Evolutionary conservation across 116 monocot species (phyloP).

Genomic region (Trichopus zeylanicus): DNA sequence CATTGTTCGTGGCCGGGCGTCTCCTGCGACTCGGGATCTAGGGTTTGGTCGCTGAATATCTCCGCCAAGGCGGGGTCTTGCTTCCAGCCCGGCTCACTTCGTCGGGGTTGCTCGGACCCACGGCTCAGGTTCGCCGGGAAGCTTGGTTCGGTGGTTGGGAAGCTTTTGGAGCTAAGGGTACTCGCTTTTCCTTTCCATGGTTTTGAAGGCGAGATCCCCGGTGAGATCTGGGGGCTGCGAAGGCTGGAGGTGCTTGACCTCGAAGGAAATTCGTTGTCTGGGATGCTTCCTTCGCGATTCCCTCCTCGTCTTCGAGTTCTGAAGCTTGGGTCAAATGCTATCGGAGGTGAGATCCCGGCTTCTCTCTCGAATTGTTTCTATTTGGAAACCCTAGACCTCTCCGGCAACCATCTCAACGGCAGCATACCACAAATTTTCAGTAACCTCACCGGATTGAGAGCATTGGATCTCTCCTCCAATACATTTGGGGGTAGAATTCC

Average conservation of each 20-base stretch:
- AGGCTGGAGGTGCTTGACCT: slow-evolving; percentile 46
- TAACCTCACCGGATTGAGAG: slow-evolving; percentile 18
- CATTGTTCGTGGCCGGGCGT: slow-evolving; percentile 50
- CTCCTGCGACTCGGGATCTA: slow-evolving; percentile 31
- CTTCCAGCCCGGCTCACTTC: neutral
- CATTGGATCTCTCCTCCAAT: slow-evolving; percentile 39
- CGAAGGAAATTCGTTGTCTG: slow-evolving; percentile 33
- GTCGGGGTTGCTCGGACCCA: slow-evolving; percentile 13
- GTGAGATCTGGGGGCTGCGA: slow-evolving; percentile 36
- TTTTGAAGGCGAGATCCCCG: slow-evolving; percentile 43
- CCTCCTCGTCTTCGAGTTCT: slow-evolving; percentile 21
- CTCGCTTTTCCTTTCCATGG: slow-evolving; percentile 40
- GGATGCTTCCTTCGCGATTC: slow-evolving; percentile 18
- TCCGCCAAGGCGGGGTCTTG: slow-evolving; percentile 2
- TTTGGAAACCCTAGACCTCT: slow-evolving; percentile 19
- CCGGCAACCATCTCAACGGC: slow-evolving; percentile 10
- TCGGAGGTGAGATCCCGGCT: slow-evolving; percentile 33
- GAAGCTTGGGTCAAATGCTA: slow-evolving; percentile 34
- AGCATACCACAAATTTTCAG: neutral
- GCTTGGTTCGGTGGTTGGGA: slow-evolving; percentile 32
- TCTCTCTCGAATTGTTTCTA: slow-evolving; percentile 18
- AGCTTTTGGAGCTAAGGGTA: slow-evolving; percentile 36
- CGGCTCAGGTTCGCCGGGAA: slow-evolving; percentile 23
- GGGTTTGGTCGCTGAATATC: slow-evolving; percentile 36
- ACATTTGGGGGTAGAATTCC: slow-evolving; percentile 31